Percentiles rank a stretch among this genome's conserved stretches.
phyloP scores from a whole-genome alignment of 164 flowering plant genomes.

The Sextonia rubra region DNA sequence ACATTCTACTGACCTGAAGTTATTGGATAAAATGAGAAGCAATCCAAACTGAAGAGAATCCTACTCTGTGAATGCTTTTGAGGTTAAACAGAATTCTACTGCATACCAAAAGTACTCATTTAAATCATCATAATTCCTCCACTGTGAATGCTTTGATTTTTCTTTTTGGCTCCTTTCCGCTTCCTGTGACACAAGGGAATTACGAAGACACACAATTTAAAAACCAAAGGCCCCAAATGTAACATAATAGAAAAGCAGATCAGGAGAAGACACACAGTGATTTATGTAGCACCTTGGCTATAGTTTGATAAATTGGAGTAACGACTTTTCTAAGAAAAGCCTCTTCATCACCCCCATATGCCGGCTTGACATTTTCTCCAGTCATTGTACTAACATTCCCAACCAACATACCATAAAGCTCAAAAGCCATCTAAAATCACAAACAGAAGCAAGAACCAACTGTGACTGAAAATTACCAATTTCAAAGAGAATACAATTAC shows the following conservation, averaged over 20 bases:
- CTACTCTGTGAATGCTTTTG: too few relatives aligned
- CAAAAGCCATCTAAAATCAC: constrained; percentile 80
- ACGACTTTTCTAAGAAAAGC: constrained; percentile 89
- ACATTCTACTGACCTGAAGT: constrained; percentile 86
- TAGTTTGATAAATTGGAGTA: constrained; percentile 85
- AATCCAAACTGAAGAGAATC: not conserved
- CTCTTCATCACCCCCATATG: constrained; percentile 97
- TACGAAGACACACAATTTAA: not conserved
- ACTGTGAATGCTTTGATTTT: constrained; percentile 89
- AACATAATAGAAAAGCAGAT: not conserved
- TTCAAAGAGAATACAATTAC: too few relatives aligned
- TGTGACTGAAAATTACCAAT: too few relatives aligned
- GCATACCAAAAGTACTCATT: constrained; percentile 94
- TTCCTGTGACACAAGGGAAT: constrained; percentile 46
- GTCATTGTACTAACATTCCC: constrained; percentile 98
- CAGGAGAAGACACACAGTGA: not conserved
- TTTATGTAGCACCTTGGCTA: constrained; percentile 52
- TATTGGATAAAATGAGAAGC: not conserved
- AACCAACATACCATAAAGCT: constrained; percentile 98
- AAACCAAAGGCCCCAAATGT: not conserved
- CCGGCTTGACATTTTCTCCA: constrained; percentile 96
- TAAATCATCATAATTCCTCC: constrained; percentile 98
- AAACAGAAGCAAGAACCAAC: not conserved
- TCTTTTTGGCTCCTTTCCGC: constrained; percentile 72
- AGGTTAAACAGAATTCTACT: not conserved